A percentile compares a stretch with the other conserved stretches of the same genome.
Evolutionary conservation across 129 eudicot genomes (phyloP).

Genomic region (Dittrichia graveolens): DNA sequence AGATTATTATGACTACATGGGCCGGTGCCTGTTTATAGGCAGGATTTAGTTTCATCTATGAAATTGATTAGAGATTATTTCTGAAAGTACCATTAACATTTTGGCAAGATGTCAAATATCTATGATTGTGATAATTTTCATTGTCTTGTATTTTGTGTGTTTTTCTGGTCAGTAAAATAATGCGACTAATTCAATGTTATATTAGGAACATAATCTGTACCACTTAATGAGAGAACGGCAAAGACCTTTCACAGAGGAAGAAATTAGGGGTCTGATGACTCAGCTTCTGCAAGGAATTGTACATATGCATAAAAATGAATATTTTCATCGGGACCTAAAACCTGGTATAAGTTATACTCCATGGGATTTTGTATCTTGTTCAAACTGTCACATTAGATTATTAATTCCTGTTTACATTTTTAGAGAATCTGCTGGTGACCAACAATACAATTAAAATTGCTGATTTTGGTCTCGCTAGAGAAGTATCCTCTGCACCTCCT

Average conservation of each 20-base stretch:
- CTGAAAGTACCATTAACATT: too few species aligned
- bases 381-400: neutral
- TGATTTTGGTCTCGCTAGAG: constrained; percentile 97
- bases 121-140: too few species aligned
- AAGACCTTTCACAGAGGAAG: constrained; percentile 77
- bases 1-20: neutral
- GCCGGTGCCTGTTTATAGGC: neutral
- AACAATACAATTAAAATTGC: constrained; percentile 73
- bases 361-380: constrained; percentile 13
- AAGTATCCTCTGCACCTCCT: constrained; percentile 84
- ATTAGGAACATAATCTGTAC: constrained; percentile 82
- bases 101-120: too few species aligned
- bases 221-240: constrained; percentile 71
- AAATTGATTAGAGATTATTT: too few species aligned
- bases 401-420: constrained; percentile 8
- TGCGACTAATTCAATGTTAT: constrained; percentile 2
- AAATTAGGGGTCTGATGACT: constrained; percentile 66
- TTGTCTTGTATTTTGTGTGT: neutral
- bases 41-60: neutral
- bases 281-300: constrained; percentile 90
- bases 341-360: constrained; percentile 63
- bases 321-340: constrained; percentile 90
- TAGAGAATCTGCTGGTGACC: constrained; percentile 93
- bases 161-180: constrained; percentile 5
- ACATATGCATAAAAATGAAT: constrained; percentile 81